Evolutionary conservation across 129 eudicot species (phyloP).

Genomic region (Heracleum sosnowskyi): DNA sequence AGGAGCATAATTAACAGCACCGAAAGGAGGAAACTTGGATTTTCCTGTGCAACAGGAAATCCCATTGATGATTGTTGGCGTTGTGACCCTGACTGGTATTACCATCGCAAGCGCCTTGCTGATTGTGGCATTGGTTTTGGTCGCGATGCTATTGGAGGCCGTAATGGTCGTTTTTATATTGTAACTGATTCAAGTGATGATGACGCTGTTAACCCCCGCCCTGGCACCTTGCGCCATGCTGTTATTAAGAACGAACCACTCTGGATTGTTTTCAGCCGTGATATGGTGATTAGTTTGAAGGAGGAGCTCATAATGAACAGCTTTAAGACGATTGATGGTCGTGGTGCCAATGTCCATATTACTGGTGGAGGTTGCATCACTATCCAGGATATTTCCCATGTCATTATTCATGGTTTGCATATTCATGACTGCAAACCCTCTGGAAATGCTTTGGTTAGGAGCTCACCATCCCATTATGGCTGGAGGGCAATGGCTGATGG

Average conservation of each 20-base stretch:
- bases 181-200: constrained; percentile 68
- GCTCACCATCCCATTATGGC: constrained; percentile 79
- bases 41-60: constrained; percentile 78
- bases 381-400: constrained; percentile 64
- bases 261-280: constrained; percentile 81
- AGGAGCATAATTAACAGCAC: constrained; percentile 77
- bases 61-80: constrained; percentile 96
- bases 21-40: constrained; percentile 76
- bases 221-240: constrained; percentile 86
- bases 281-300: constrained; percentile 71
- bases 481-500: constrained; percentile 98
- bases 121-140: constrained; percentile 94
- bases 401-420: constrained; percentile 74
- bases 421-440: constrained; percentile 86
- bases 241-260: constrained; percentile 77
- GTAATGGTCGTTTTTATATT: constrained; percentile 71
- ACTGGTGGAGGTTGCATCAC: constrained; percentile 84
- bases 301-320: constrained; percentile 97
- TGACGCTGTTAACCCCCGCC: constrained; percentile 78
- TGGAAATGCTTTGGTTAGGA: constrained; percentile 90
- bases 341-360: constrained; percentile 84
- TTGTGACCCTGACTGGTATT: constrained; percentile 73
- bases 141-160: constrained; percentile 80
- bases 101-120: constrained; percentile 71
- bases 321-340: constrained; percentile 85